phyloP scores from a whole-genome alignment of 208 protist species.

The Trypanosoma lewisi region DNA sequence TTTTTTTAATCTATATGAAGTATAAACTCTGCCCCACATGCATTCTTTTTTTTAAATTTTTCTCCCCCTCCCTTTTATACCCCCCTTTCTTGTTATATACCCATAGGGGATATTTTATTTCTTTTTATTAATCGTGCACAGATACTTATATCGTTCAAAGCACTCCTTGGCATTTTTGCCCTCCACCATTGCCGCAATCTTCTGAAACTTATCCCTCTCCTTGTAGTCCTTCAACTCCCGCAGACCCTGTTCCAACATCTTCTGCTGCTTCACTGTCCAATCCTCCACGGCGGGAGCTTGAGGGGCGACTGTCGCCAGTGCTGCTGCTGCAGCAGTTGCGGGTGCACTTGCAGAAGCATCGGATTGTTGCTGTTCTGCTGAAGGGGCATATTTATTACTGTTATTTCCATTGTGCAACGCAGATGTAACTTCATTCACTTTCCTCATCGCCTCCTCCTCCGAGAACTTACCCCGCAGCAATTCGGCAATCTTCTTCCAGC shows the following conservation, averaged over 20 bases:
- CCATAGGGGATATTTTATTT: slow-evolving; percentile 31
- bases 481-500: slow-evolving; percentile 90
- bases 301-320: slow-evolving; percentile 11
- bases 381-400: slow-evolving; percentile 9
- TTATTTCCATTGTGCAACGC: slow-evolving; percentile 43
- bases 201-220: slow-evolving; percentile 95
- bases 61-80: too few species aligned
- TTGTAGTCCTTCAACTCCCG: slow-evolving; percentile 92
- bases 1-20: too few species aligned
- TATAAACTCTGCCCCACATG: too few species aligned
- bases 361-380: slow-evolving; percentile 11
- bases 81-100: too few species aligned
- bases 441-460: slow-evolving; percentile 89
- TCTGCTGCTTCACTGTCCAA: slow-evolving; percentile 95
- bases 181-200: slow-evolving; percentile 91
- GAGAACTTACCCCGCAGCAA: slow-evolving; percentile 76
- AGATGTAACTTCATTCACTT: slow-evolving; percentile 85
- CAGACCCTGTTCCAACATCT: slow-evolving; percentile 92
- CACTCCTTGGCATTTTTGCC: slow-evolving; percentile 96
- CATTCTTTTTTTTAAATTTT: too few species aligned
- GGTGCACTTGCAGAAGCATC: slow-evolving; percentile 7
- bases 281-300: slow-evolving; percentile 50
- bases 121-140: slow-evolving; percentile 91
- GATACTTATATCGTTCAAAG: slow-evolving; percentile 94
- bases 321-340: background rate